These are phyloP conservation scores for Lolium rigidum DNA, from an alignment of 176 grass and related monocot species.

Conservation along the genomic window DNA sequence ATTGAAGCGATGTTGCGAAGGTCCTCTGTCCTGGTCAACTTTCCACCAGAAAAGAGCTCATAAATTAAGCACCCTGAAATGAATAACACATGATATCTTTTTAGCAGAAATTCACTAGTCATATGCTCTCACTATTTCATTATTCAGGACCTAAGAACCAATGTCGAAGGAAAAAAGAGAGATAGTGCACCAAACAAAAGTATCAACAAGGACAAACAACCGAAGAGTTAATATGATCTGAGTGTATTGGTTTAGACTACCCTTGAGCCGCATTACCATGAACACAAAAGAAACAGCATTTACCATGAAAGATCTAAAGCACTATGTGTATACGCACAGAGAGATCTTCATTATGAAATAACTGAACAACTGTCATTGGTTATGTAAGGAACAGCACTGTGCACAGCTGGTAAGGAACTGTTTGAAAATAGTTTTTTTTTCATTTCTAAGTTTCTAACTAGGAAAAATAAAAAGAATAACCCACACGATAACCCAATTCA, in stretches of 20 bases:
- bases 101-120: neutral
- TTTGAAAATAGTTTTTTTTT: neutral
- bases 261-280: neutral
- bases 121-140: constrained; percentile 39
- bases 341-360: neutral
- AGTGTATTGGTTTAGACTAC: constrained; percentile 20
- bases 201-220: constrained; percentile 21
- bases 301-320: neutral
- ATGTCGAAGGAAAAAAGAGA: constrained; percentile 1
- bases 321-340: neutral
- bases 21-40: constrained; percentile 95
- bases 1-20: constrained; percentile 90
- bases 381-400: neutral
- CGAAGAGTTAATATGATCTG: neutral
- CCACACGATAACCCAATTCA: constrained; percentile 31
- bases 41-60: constrained; percentile 88
- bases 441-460: neutral
- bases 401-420: constrained; percentile 1
- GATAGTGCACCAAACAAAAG: constrained; percentile 1
- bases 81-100: neutral
- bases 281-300: constrained; percentile 29
- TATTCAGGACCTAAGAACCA: constrained; percentile 31
- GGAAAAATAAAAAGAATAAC: constrained; percentile 37
- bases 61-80: constrained; percentile 94
- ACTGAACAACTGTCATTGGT: neutral